Evolutionary conservation across 805 yeast species (phyloP).

Genomic region (Metschnikowia hibisci): DNA sequence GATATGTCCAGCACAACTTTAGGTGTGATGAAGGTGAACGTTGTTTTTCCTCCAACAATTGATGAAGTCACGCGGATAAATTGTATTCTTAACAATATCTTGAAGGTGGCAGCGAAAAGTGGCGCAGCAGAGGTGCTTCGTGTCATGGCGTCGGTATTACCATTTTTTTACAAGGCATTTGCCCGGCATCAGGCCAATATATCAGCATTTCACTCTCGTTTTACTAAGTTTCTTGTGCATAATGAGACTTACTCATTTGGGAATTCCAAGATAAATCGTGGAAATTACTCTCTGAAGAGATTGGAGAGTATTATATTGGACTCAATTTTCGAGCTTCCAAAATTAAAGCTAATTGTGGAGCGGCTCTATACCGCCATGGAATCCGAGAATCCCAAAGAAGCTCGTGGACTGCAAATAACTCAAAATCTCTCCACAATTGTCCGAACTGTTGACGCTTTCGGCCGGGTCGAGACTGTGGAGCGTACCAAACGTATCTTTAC

Average conservation of each 20-base stretch:
- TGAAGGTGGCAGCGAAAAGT: constrained; percentile 59
- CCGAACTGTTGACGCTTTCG: constrained; percentile 78
- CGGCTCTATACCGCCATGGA: constrained; percentile 50
- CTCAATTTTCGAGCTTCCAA: constrained; percentile 62
- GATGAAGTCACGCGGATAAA: constrained; percentile 91
- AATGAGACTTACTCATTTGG: constrained; percentile 28
- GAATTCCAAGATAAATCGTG: constrained; percentile 27
- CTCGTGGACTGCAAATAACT: constrained; percentile 20
- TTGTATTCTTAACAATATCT: constrained; percentile 74
- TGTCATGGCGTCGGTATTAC: constrained; percentile 78
- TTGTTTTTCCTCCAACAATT: constrained; percentile 88
- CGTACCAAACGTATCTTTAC: constrained; percentile 59
- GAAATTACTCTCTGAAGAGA: constrained; percentile 25
- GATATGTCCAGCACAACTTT: constrained; percentile 37
- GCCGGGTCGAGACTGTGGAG: constrained; percentile 25
- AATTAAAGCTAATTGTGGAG: constrained; percentile 62
- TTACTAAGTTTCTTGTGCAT: constrained; percentile 38
- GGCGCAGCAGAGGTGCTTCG: constrained; percentile 76
- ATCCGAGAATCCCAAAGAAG: constrained; percentile 36
- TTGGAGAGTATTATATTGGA: constrained; percentile 54
- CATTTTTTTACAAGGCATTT: constrained; percentile 88
- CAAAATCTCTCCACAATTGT: constrained; percentile 50
- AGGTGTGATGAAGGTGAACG: constrained; percentile 65
- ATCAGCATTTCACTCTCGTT: constrained; percentile 54
- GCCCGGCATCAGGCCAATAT: constrained; percentile 94